These are phyloP conservation scores for Fennellomyces sp. DNA, from an alignment of 371 early-diverging fungal genomes.

Conservation along the genomic window DNA sequence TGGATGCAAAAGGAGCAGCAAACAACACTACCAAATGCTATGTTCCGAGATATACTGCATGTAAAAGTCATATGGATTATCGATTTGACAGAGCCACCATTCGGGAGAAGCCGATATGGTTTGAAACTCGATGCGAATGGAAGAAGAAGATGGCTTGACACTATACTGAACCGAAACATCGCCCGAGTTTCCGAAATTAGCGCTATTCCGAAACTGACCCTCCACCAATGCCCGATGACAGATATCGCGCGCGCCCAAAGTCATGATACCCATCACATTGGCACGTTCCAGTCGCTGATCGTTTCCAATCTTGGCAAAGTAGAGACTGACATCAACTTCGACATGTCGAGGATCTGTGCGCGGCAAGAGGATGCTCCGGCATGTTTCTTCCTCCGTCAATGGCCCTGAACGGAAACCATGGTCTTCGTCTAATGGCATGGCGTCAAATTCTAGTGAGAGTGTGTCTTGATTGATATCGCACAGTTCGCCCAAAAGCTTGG, in stretches of 20 bases:
- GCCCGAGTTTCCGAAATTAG: neutral
- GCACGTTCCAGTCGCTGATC: neutral
- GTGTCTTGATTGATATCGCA: neutral
- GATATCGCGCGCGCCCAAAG: neutral
- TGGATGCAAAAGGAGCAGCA: no score
- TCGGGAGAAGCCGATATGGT: neutral
- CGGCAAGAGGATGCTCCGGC: neutral
- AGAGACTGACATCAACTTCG: neutral
- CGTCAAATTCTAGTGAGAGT: neutral
- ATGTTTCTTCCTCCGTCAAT: neutral
- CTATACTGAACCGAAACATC: neutral
- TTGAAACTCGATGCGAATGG: neutral
- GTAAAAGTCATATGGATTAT: neutral
- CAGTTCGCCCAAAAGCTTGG: neutral
- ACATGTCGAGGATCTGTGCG: neutral
- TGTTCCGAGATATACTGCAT: conserved; percentile 1
- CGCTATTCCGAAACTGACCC: neutral
- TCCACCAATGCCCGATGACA: neutral
- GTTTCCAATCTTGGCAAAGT: neutral
- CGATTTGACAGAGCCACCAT: neutral
- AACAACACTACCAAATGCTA: neutral
- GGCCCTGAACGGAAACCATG: neutral
- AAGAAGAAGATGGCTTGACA: neutral
- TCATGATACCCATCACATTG: neutral
- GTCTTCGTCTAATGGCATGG: neutral